phyloP scores from a whole-genome alignment of 768 basidiomycete genomes.

The Macrocybe gigantea region DNA sequence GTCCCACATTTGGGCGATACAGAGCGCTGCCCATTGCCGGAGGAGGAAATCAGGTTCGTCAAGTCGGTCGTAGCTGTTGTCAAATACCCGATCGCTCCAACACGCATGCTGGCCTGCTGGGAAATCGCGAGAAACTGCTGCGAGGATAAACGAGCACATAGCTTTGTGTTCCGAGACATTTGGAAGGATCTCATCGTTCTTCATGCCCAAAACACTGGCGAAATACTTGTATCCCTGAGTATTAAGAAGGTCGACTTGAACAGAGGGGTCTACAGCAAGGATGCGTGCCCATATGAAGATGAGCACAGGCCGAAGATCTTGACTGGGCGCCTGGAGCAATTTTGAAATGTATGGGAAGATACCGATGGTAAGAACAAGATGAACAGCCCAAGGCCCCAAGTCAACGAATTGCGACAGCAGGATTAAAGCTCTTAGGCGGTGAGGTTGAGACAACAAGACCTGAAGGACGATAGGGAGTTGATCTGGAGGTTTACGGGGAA shows the following conservation, averaged over 20 bases:
- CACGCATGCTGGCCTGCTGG: constrained; percentile 85
- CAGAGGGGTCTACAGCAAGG: constrained; percentile 90
- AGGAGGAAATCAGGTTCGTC: constrained; percentile 90
- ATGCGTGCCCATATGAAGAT: constrained; percentile 99
- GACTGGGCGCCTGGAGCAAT: constrained; percentile 89
- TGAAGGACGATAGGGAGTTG: constrained; percentile 98
- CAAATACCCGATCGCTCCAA: constrained; percentile 75
- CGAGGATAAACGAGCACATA: constrained; percentile 97
- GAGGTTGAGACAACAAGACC: constrained; percentile 92
- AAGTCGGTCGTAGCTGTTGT: constrained; percentile 78
- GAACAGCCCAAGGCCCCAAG: constrained; percentile 97
- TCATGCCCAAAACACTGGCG: constrained; percentile 64
- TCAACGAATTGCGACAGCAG: constrained; percentile 97
- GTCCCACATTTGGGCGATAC: constrained; percentile 95
- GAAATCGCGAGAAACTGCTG: constrained; percentile 85
- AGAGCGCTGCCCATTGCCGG: constrained; percentile 90
- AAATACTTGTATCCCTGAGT: constrained; percentile 85
- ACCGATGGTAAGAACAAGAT: constrained; percentile 91
- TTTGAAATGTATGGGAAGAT: constrained; percentile 99
- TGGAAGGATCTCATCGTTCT: constrained; percentile 71
- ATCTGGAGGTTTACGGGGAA: constrained; percentile 89
- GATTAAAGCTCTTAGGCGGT: constrained; percentile 92
- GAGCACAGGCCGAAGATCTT: constrained; percentile 92
- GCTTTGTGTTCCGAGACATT: constrained; percentile 95
- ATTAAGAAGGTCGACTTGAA: constrained; percentile 84